A percentile compares a stretch with the other conserved stretches of the same genome.
These are phyloP conservation scores for Ustilago curta DNA, from an alignment of 1,284 basidiomycete genomes.

Conservation along the genomic window DNA sequence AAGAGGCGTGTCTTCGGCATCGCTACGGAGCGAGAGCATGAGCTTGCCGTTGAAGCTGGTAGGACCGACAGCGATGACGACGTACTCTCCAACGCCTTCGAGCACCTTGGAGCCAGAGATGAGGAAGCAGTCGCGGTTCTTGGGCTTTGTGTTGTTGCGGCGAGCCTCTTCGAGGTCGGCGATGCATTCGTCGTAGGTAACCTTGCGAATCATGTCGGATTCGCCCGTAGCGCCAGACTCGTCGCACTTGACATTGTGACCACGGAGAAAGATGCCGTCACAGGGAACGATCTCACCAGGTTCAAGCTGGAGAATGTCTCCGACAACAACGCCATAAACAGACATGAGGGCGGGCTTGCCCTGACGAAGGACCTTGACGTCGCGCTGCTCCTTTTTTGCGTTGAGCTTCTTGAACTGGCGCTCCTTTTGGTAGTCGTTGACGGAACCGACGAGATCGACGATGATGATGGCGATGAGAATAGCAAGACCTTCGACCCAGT, in stretches of 20 bases:
- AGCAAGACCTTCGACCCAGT: conserved; percentile 98
- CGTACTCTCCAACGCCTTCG: conserved; percentile 92
- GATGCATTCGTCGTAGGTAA: conserved; percentile 82
- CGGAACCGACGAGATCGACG: conserved; percentile 76
- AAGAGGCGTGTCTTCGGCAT: conserved; percentile 84
- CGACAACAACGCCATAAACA: conserved; percentile 86
- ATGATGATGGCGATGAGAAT: conserved; percentile 87
- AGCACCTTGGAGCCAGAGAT: conserved; percentile 93
- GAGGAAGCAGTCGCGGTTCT: conserved; percentile 88
- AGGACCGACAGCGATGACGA: conserved; percentile 89
- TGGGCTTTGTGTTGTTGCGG: conserved; percentile 70
- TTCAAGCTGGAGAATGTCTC: conserved; percentile 90
- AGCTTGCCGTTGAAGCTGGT: conserved; percentile 92
- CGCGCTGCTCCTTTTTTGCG: conserved; percentile 94
- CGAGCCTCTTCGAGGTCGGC: conserved; percentile 70
- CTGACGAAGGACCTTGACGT: conserved; percentile 88
- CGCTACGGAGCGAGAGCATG: conserved; percentile 74
- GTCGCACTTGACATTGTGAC: conserved; percentile 95
- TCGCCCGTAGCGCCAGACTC: conserved; percentile 97
- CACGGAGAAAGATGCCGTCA: conserved; percentile 91
- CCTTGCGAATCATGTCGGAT: conserved; percentile 92
- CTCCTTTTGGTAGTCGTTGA: conserved; percentile 98
- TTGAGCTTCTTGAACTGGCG: conserved; percentile 92
- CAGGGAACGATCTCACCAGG: conserved; percentile 96
- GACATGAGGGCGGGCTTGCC: conserved; percentile 86